Evolutionary conservation across 768 basidiomycete genomes (phyloP), one percentile per base, ranked within the genome.

Genomic region (Tylopilus sp.): DNA sequence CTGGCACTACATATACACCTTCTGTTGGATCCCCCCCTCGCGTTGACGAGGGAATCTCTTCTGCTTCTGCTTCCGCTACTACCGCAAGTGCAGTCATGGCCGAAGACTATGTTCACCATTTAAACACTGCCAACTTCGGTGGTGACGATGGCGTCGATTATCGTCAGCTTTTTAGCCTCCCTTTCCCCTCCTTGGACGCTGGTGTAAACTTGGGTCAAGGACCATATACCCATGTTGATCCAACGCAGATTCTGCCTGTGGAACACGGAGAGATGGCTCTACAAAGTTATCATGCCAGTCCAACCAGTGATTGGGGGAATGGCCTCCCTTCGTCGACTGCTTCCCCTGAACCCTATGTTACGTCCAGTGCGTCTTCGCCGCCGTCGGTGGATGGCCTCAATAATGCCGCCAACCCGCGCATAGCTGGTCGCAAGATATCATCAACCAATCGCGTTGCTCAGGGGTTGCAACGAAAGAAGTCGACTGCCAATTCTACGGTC

Each of bases 151-250:
- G 73, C 22, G 67, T 87, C 40, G 82, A 86, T 57, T 89, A 83
- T 59, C 74, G 77, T 56, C 67, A 67, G n/a, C 68, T 91, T 47
- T 80, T 90, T 70, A 78, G 80, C 40, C 72, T 88, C 58, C 79
- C 81, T 55, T 88, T 84, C 65, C 71, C 83, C 23, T 71, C 74
- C 51, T 66, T 82, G 51, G 80, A 83, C 55, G 64, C 70, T 26
- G 65, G 71, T 4, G 63, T 67, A 35, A 67, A 58, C 31, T 47
- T 75, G 25, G 69, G 71, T 48, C 76, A 78, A 55, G 70, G 71
- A 41, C 79, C 80, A 7, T 88, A 79, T 70, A 89, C 88, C 31
- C 86, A 88, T 68, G 88, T 98, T 52, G 91, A 98, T 72, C 95
- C 95, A 8, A 87, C 88, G n/a, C 91, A 95, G 71, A 88, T 95